These are phyloP conservation scores for Colletotrichum horii DNA, from an alignment of 2,329 filamentous ascomycete genomes.

Conservation along the genomic window DNA sequence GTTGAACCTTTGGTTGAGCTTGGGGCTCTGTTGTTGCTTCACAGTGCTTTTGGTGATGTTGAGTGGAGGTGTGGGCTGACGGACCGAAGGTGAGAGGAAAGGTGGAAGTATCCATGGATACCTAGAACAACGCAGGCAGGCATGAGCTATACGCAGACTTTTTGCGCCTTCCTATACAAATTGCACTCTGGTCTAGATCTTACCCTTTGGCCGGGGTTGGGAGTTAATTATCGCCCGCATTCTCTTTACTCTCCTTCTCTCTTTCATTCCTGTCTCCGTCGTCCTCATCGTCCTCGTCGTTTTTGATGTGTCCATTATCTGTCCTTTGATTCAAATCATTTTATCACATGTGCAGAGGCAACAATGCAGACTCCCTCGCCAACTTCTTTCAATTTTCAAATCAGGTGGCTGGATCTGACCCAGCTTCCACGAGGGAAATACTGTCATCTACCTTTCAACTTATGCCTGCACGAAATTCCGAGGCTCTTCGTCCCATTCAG, in stretches of 20 bases:
- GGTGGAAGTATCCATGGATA: not conserved
- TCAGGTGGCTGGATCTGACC: not conserved
- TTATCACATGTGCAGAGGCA: not conserved
- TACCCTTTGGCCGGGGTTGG: not conserved
- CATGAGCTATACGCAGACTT: not conserved
- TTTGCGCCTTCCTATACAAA: not conserved
- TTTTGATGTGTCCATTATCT: accelerated
- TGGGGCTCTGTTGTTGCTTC: accelerated
- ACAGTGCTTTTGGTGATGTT: not conserved
- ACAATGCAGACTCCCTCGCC: not conserved
- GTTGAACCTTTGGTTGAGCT: accelerated
- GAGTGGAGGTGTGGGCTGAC: not conserved
- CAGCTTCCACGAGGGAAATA: not conserved
- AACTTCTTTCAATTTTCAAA: not conserved
- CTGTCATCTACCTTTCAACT: not conserved
- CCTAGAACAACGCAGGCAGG: not conserved
- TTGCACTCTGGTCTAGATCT: not conserved
- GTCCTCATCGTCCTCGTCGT: not conserved
- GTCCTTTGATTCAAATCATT: not conserved
- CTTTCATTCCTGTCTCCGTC: accelerated
- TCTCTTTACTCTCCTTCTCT: accelerated
- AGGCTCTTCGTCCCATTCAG: not conserved
- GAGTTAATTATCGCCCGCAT: accelerated
- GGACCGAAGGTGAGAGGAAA: not conserved
- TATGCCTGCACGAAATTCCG: not conserved